phyloP scores from a whole-genome alignment of 108 stramenopile species.

The Epithemia pelagica region DNA sequence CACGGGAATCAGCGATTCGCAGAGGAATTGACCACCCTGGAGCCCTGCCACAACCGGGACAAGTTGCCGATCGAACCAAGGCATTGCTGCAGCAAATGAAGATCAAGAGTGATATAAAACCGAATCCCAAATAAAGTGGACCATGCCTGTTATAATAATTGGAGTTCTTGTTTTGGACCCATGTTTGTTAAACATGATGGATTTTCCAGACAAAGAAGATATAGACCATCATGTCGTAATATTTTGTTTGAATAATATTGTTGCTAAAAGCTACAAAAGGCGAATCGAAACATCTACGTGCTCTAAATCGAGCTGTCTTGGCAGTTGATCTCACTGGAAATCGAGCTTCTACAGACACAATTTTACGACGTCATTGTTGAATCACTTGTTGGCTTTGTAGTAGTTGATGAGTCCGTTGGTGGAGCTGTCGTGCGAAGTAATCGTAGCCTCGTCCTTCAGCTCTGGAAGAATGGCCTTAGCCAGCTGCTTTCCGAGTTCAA shows the following conservation, averaged over 20 bases:
- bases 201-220: too few relatives aligned
- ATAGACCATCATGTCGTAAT: too few relatives aligned
- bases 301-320: too few relatives aligned
- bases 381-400: conserved; percentile 63
- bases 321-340: too few relatives aligned
- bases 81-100: not conserved
- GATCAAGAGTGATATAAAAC: not conserved
- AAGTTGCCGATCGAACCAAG: not conserved
- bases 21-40: not conserved
- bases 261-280: too few relatives aligned
- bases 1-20: not conserved
- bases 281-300: too few relatives aligned
- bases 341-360: too few relatives aligned
- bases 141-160: too few relatives aligned
- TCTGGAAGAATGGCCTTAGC: conserved; percentile 85
- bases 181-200: too few relatives aligned
- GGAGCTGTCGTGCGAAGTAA: conserved; percentile 69
- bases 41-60: not conserved
- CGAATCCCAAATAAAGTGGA: not conserved
- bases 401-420: conserved; percentile 84
- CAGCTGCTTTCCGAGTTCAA: conserved; percentile 95
- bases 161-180: too few relatives aligned
- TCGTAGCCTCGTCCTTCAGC: conserved; percentile 31
- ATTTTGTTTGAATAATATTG: too few relatives aligned
- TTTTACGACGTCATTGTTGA: too few relatives aligned